Evolutionary conservation across 2,329 filamentous ascomycete species (phyloP).

Genomic region (Sclerotinia trifoliorum): DNA sequence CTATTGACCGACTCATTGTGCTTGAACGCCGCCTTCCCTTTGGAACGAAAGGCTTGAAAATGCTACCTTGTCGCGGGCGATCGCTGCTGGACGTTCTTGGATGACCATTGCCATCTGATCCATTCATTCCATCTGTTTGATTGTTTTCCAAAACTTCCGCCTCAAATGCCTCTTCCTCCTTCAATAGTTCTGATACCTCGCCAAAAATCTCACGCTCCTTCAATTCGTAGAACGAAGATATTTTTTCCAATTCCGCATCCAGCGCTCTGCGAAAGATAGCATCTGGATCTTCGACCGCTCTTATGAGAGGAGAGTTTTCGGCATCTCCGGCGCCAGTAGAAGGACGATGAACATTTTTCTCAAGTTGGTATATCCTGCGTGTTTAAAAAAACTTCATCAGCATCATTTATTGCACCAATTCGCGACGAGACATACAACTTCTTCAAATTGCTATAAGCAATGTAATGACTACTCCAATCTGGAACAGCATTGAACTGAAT

Average conservation of each 20-base stretch:
- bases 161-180: conserved; percentile 68
- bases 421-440: conserved; percentile 69
- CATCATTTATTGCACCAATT: background rate
- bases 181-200: conserved; percentile 74
- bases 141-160: conserved; percentile 39
- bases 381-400: conserved; percentile 2
- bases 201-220: conserved; percentile 87
- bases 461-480: conserved; percentile 99
- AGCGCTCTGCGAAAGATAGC: conserved; percentile 77
- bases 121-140: conserved; percentile 38
- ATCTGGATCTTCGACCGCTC: conserved; percentile 68
- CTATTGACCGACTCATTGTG: conserved; percentile 47
- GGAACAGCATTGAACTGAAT: conserved; percentile 99
- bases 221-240: conserved; percentile 82
- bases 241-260: conserved; percentile 89
- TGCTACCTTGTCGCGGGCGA: conserved; percentile 47
- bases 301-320: conserved; percentile 82
- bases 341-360: conserved; percentile 72
- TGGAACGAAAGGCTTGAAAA: conserved; percentile 52
- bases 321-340: conserved; percentile 61
- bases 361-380: conserved; percentile 84
- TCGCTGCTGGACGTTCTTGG: conserved; percentile 47
- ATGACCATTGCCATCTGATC: conserved; percentile 35
- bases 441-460: conserved; percentile 97
- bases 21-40: conserved; percentile 46